Conservation (phyloP, 768 basidiomycete species). For the Gloeopeniophorella convolvens region DNA sequence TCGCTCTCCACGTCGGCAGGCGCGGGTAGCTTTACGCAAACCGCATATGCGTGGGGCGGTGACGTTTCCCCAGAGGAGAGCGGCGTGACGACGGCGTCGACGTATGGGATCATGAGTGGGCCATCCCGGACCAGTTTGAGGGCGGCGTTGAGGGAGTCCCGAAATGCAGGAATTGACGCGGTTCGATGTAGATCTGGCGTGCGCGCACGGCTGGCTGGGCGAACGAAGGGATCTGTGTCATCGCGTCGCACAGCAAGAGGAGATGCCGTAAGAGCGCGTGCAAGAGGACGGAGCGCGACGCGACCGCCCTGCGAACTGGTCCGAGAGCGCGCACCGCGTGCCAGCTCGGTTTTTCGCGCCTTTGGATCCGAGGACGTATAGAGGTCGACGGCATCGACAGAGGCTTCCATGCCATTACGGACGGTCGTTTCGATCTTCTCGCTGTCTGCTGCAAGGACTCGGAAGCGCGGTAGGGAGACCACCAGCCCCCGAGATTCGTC, state of each 20-base stretch:
- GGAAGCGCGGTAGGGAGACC: conserved; percentile 62
- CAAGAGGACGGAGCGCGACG: conserved; percentile 42
- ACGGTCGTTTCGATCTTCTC: conserved; percentile 54
- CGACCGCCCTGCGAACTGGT: conserved; percentile 58
- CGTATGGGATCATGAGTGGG: conserved; percentile 55
- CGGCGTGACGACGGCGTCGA: conserved; percentile 47
- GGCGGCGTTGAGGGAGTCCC: conserved; percentile 26
- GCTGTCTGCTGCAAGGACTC: conserved; percentile 57
- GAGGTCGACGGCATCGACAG: conserved; percentile 48
- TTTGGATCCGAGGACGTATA: conserved; percentile 57
- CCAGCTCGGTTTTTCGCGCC: conserved; percentile 55
- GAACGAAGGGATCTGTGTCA: conserved; percentile 16
- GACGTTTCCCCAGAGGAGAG: conserved; percentile 27
- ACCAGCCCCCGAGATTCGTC: conserved; percentile 37
- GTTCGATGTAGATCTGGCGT: conserved; percentile 22
- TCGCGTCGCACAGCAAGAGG: conserved; percentile 17
- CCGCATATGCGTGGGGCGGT: conserved; percentile 48
- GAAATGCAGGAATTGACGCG: conserved; percentile 23
- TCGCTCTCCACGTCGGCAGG: conserved; percentile 57
- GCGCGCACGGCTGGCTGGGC: conserved; percentile 22
- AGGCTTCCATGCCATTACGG: conserved; percentile 46
- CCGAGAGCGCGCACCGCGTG: conserved; percentile 51
- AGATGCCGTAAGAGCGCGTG: conserved; percentile 18
- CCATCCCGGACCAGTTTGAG: conserved; percentile 42
- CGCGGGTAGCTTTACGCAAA: conserved; percentile 48